Evolutionary conservation across 257 asterid species (phyloP), one percentile per base, ranked within the genome.

Genomic region (Prunella vulgaris): DNA sequence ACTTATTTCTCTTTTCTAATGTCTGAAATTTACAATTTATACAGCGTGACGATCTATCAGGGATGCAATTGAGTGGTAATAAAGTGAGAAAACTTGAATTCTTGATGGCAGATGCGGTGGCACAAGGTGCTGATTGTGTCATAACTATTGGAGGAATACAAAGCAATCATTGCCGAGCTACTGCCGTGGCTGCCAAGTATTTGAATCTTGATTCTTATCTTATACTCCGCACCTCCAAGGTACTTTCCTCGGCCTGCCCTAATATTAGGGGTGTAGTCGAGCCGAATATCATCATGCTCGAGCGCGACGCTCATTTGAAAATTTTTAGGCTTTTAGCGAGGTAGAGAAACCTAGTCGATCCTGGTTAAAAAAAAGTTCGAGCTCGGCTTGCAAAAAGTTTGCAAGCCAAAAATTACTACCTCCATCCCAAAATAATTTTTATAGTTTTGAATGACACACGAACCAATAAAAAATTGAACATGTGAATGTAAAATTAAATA

Each of bases 31-130:
- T 78, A 68, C 76, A 18, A 63, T 76, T 69, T 25, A 76, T 61
- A 24, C 72, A 90, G 99, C 96, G 99, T 17, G 99, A 94, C 79
- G 97, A 90, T 86, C 87, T 94, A 61, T 87, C 99, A 51, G 99
- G 99, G 60, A 87, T 93, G 97, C 96, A 90, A 78, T 69, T 93
- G 78, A 93, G 99, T 80, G 99, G 99, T 74, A 93, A 93, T 86
- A 93, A 93, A 89, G 95, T 90, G 51, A 80, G 99, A 81, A 93
- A 93, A 78, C 97, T 93, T 15, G 99, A 93, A 73, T 94, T 94
- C 87, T 85, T 94, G 84, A 63, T 94, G 79, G 97, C 96, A n/a
- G 99, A 90, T 73, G 99, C 99, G 1, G 89, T 93, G 78, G 85
- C 85, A 32, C 75, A 83, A 74, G 99, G 96, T 54, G 95, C 97